Evolutionary conservation across 1,284 basidiomycete genomes (phyloP).

Genomic region (Ceratobasidium sp.): DNA sequence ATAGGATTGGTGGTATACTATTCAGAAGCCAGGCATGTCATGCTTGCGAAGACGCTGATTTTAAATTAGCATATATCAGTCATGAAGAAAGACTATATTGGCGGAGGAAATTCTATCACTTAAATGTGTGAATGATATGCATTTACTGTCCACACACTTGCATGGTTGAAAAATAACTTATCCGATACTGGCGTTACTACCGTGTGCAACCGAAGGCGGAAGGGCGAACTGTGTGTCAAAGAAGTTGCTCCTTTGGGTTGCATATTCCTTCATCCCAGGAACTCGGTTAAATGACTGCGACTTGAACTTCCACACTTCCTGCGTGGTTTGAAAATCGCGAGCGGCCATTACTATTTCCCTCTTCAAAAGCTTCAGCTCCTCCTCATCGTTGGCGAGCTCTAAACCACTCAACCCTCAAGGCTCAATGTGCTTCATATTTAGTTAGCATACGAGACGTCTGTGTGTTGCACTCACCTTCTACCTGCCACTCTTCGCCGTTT

Average conservation of each 20-base stretch:
- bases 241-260: background rate
- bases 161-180: no score
- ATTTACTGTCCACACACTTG: no score
- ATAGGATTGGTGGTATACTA: no score
- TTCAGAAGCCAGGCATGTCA: no score
- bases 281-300: background rate
- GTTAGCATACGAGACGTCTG: background rate
- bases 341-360: slow-evolving; percentile 15
- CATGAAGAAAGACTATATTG: no score
- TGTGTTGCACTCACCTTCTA: background rate
- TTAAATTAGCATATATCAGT: no score
- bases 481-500: slow-evolving; percentile 10
- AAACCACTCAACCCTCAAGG: slow-evolving; percentile 23
- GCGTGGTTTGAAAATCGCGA: background rate
- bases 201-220: no score
- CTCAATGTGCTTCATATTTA: background rate
- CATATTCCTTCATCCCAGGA: background rate
- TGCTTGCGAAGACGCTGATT: no score
- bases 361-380: slow-evolving; percentile 6
- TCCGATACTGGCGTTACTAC: no score
- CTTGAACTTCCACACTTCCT: background rate
- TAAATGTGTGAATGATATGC: no score
- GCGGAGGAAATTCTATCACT: no score
- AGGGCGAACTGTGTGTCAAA: no score
- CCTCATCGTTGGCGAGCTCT: slow-evolving; percentile 6